Base-by-base conservation (phyloP, 1,284 basidiomycete genomes). In the Sanghuangporus sanghuang region DNA sequence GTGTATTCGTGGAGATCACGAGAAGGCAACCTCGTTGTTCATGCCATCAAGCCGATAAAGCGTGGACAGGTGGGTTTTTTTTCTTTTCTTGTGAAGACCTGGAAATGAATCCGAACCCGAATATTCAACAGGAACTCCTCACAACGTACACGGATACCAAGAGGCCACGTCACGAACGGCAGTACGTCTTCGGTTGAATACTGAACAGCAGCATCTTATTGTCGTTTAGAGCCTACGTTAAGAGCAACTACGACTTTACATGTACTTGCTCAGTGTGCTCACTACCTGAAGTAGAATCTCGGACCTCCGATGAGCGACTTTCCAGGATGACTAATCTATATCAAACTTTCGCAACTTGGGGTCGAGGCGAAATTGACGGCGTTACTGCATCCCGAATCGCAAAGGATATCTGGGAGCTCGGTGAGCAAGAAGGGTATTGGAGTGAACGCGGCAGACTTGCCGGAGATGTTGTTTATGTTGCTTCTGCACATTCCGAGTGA, bases 391-490 rank as follows among this genome's bases (percentile, higher is more conserved):
- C 84, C 62, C 71, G 75, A 16, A 67, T 77, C 3, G 81, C 79
- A 23, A 75, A 77, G 63, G 69, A 74, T 57, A 85, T 87, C 23
- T 87, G 85, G 85, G 63, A 71, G 11, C 63, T 85, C 3, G 84
- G 81, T 36, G 79, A 82, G 39, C 76, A 81, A 66, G 85, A 87
- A 73, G 83, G 83, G 0, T 87, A 87, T 67, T 80, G 78, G 76
- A 85, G 84, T 69, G 84, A 85, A 72, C 75, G 85, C 39, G 85
- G 85, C 9, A 75, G 79, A 66, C 75, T 87, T 4, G 85, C 85
- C 8, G 82, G 83, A 42, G 85, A 87, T 68, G 83, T 81, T 6
- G 77, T 76, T 14, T 80, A 77, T 74, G 78, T 87, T 39, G 83
- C 85, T 8, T 82, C 81, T 18, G 76, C 85, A 6, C 85, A 87